Percentiles rank a stretch among this genome's conserved stretches.
These are phyloP conservation scores for Nothopassalora personata DNA, from an alignment of 2,329 filamentous ascomycete species.

Conservation along the genomic window DNA sequence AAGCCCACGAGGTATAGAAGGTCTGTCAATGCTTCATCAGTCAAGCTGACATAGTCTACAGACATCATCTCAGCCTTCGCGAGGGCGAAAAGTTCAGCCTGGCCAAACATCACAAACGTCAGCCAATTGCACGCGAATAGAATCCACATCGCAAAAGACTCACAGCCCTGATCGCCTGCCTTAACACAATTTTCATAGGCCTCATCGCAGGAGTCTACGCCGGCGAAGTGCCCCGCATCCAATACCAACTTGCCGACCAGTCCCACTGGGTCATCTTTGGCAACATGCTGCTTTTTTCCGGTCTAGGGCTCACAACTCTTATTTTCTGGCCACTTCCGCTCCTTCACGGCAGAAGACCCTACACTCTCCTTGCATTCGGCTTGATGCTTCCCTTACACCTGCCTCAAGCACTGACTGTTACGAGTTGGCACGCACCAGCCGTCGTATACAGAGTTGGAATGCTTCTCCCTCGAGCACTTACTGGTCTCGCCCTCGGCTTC, in stretches of 20 bases:
- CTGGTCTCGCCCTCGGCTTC: slow-evolving; percentile 66
- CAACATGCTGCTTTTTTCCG: slow-evolving; percentile 67
- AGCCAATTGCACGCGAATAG: slow-evolving; percentile 70
- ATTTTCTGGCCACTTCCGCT: slow-evolving; percentile 69
- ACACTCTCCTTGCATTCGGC: slow-evolving; percentile 63
- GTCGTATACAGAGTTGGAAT: slow-evolving; percentile 55
- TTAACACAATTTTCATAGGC: slow-evolving; percentile 67
- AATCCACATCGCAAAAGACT: slow-evolving; percentile 61
- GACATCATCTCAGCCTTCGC: slow-evolving; percentile 31
- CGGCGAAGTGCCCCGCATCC: slow-evolving; percentile 71
- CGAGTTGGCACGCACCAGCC: slow-evolving; percentile 51
- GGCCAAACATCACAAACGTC: slow-evolving; percentile 48
- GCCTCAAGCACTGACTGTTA: slow-evolving; percentile 65
- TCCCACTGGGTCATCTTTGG: slow-evolving; percentile 64
- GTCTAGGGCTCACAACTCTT: slow-evolving; percentile 64
- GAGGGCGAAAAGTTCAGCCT: slow-evolving; percentile 38
- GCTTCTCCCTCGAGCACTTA: slow-evolving; percentile 58
- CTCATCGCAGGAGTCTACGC: slow-evolving; percentile 68
- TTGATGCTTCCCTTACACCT: slow-evolving; percentile 69
- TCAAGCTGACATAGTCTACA: slow-evolving; percentile 7
- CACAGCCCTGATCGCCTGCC: slow-evolving; percentile 62
- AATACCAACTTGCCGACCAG: slow-evolving; percentile 68
- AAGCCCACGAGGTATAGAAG: neutral
- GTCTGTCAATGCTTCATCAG: too few species aligned
- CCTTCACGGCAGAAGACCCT: slow-evolving; percentile 71